Base-by-base conservation (phyloP, 1,284 basidiomycete genomes). In the Schizopora paradoxa region DNA sequence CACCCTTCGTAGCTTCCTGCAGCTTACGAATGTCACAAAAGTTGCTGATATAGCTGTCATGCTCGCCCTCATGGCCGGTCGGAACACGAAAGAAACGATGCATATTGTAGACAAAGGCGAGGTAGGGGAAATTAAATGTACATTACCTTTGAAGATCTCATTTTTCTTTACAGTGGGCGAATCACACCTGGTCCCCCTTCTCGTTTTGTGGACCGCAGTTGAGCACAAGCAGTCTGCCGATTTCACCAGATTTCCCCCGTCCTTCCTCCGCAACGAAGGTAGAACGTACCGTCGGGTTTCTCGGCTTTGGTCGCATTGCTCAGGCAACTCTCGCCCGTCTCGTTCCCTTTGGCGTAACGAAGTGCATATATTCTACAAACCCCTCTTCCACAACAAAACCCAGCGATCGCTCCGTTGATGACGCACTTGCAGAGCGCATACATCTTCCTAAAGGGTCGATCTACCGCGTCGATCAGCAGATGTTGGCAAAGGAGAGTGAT, bases 281-380 rank as follows among this genome's bases (percentile, higher is more conserved):
- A 14, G 35, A 42, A 1, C 37, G 41, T 19, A 70, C 61, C 0
- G 77, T 85, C 3, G 93, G 92, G 0, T 95, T 98, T 67, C 69
- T 97, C 25, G 94, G 95, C 6, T 97, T 97, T 57, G 95, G 94
- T 4, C 82, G 93, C 36, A 96, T 95, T 55, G 80, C 90, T 0
- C 88, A 91, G 56, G 82, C 83, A 3, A 86, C 83, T 0, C 73
- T 92, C 34, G 66, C 74, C 6, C 82, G 91, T 10, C 76, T 95
- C 19, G 66, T 87, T 10, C 77, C 87, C 1, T 95, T 95, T 60
- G 78, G 84, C 23, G 71, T 87, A 54, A 81, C 77, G 0, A 69
- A 77, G 54, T 82, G 78, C 51, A 56, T 91, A 28, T 92, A 90
- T 63, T 64, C 73, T 5, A 67, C 73, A 4, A 79, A 73, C 52